These are phyloP conservation scores for Striga hermonthica DNA, from an alignment of 305 asterid genomes.

Conservation along the genomic window DNA sequence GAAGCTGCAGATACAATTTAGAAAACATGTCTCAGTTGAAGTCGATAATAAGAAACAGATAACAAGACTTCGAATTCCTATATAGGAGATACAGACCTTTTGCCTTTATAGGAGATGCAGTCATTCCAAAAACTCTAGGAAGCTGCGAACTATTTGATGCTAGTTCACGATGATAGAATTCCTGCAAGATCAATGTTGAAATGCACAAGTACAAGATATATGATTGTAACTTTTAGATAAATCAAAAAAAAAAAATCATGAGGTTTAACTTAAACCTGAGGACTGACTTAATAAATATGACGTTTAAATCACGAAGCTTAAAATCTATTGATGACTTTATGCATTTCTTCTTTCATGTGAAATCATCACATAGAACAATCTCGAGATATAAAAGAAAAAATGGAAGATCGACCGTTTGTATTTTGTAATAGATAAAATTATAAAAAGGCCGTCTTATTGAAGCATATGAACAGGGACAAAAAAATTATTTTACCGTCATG, in stretches of 20 bases:
- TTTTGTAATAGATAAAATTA: too few species aligned
- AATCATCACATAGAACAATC: constrained; percentile 2
- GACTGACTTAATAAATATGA: not conserved
- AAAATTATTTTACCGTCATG: constrained; percentile 54
- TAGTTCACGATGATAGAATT: constrained; percentile 56
- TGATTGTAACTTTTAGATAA: not conserved
- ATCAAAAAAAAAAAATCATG: not conserved
- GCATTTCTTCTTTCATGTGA: constrained; percentile 4
- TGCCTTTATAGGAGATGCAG: constrained; percentile 90
- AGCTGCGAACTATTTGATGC: constrained; percentile 33
- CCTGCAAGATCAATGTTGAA: constrained; percentile 42
- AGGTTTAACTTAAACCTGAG: constrained; percentile 12
- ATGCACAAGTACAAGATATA: not conserved
- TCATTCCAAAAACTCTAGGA: constrained; percentile 93
- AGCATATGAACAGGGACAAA: not conserved
- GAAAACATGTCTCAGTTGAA: constrained; percentile 11
- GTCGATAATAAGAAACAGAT: constrained; percentile 20
- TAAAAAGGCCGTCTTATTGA: not conserved
- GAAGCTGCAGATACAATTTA: constrained; percentile 41
- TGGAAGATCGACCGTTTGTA: too few species aligned
- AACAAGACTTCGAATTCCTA: constrained; percentile 1
- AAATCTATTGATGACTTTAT: not conserved
- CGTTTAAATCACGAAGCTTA: not conserved
- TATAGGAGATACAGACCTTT: constrained; percentile 62
- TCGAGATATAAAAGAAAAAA: not conserved